Evolutionary conservation across 805 yeast species (phyloP).

Genomic region (Lachancea sp.): DNA sequence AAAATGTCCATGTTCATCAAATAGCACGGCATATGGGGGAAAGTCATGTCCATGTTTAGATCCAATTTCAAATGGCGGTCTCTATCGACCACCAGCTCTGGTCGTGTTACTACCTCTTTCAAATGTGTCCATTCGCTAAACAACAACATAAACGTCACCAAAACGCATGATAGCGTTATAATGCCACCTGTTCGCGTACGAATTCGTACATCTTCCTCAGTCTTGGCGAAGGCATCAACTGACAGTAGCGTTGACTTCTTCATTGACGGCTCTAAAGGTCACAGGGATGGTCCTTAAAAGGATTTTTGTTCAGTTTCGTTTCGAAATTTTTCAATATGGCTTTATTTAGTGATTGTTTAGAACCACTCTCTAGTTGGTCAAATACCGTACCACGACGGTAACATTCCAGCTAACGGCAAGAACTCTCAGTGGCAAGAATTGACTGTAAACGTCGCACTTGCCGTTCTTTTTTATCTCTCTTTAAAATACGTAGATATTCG

Average conservation of each 20-base stretch:
- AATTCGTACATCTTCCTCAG: constrained; percentile 88
- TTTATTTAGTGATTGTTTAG: no score
- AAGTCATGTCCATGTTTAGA: constrained; percentile 73
- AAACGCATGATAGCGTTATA: constrained; percentile 65
- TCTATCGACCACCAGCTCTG: constrained; percentile 85
- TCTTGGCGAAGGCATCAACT: constrained; percentile 86
- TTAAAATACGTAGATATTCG: no score
- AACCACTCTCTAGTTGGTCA: no score
- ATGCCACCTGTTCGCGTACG: constrained; percentile 87
- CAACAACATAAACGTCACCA: constrained; percentile 56
- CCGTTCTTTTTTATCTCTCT: no score
- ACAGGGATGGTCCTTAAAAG: no score
- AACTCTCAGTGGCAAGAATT: no score
- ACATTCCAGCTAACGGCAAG: no score
- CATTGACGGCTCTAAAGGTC: constrained; percentile 8
- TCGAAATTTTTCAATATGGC: neutral
- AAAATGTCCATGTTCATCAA: constrained; percentile 73
- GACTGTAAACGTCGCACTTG: no score
- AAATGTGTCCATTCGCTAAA: constrained; percentile 74
- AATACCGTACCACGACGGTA: no score
- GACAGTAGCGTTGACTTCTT: constrained; percentile 38
- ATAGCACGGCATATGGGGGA: constrained; percentile 84
- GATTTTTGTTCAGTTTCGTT: no score
- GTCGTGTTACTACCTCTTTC: constrained; percentile 57
- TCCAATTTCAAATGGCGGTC: constrained; percentile 69